A percentile compares a stretch with the other conserved stretches of the same genome.
Conservation (phyloP, 805 yeast species). For the Candida chilensis region DNA sequence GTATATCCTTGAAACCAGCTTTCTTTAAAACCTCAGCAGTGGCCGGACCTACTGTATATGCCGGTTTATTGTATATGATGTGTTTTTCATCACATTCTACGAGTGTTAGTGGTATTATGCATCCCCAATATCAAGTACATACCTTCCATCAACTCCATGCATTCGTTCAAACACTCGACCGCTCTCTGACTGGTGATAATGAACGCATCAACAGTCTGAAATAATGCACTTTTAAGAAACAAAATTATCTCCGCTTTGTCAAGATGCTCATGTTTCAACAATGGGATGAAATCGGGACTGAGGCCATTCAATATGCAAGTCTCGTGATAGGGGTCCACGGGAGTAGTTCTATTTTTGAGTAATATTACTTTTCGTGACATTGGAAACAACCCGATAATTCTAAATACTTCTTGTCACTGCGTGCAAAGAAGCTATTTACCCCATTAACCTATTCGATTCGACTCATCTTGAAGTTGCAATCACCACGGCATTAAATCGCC, state of each 20-base stretch:
- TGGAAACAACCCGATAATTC: no score
- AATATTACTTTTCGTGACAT: slow-evolving; percentile 46
- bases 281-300: slow-evolving; percentile 56
- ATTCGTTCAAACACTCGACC: slow-evolving; percentile 61
- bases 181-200: slow-evolving; percentile 90
- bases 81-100: slow-evolving; percentile 6
- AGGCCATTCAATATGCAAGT: slow-evolving; percentile 23
- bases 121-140: not conserved
- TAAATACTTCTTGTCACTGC: no score
- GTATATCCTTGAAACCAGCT: slow-evolving; percentile 58
- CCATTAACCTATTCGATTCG: no score
- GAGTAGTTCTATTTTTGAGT: slow-evolving; percentile 64
- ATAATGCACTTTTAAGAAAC: slow-evolving; percentile 33
- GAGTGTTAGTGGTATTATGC: not conserved
- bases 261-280: slow-evolving; percentile 56
- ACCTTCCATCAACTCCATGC: slow-evolving; percentile 19
- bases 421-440: no score
- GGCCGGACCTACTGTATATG: slow-evolving; percentile 90
- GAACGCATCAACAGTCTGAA: slow-evolving; percentile 34
- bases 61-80: slow-evolving; percentile 36
- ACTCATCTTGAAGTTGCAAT: no score
- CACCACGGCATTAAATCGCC: no score
- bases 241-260: slow-evolving; percentile 33
- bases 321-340: slow-evolving; percentile 57
- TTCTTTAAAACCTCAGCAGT: slow-evolving; percentile 50